These are phyloP conservation scores for Cladosporium colombiae DNA, from an alignment of 2,329 filamentous ascomycete genomes.

Conservation along the genomic window DNA sequence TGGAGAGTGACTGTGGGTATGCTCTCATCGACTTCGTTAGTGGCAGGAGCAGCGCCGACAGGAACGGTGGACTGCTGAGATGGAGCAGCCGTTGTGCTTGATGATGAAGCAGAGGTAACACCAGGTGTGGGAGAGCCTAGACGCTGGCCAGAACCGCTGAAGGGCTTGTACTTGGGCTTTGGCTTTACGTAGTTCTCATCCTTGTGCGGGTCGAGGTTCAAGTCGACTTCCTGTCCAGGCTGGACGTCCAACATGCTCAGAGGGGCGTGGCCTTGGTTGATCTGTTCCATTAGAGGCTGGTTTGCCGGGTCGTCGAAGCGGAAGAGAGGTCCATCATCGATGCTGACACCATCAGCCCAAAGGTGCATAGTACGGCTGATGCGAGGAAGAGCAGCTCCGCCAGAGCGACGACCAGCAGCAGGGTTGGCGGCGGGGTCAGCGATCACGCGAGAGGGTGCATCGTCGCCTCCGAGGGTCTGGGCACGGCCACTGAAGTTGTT, in stretches of 20 bases:
- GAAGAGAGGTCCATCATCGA: constrained; percentile 76
- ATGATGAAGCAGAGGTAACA: constrained; percentile 31
- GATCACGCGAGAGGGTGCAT: constrained; percentile 67
- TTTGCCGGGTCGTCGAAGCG: constrained; percentile 79
- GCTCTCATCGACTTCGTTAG: constrained; percentile 61
- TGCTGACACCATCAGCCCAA: constrained; percentile 82
- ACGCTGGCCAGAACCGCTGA: constrained; percentile 69
- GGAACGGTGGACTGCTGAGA: constrained; percentile 35
- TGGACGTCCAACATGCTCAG: constrained; percentile 76
- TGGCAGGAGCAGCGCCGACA: constrained; percentile 37
- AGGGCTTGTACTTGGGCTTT: constrained; percentile 76
- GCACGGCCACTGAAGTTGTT: constrained; percentile 67
- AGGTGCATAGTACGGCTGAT: constrained; percentile 73
- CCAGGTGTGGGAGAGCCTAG: constrained; percentile 77
- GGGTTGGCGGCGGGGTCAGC: constrained; percentile 56
- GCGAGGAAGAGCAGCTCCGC: constrained; percentile 43
- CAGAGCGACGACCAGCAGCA: constrained; percentile 37
- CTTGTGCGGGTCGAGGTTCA: constrained; percentile 73
- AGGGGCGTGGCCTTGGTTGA: constrained; percentile 73
- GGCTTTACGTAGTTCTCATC: constrained; percentile 71
- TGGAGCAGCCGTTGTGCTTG: constrained; percentile 33
- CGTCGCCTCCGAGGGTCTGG: constrained; percentile 76
- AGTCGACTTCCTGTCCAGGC: constrained; percentile 73
- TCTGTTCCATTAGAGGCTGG: constrained; percentile 70
- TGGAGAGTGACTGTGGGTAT: constrained; percentile 70